phyloP scores from a whole-genome alignment of 331 rosid genomes.

The Stylosanthes scabra region DNA sequence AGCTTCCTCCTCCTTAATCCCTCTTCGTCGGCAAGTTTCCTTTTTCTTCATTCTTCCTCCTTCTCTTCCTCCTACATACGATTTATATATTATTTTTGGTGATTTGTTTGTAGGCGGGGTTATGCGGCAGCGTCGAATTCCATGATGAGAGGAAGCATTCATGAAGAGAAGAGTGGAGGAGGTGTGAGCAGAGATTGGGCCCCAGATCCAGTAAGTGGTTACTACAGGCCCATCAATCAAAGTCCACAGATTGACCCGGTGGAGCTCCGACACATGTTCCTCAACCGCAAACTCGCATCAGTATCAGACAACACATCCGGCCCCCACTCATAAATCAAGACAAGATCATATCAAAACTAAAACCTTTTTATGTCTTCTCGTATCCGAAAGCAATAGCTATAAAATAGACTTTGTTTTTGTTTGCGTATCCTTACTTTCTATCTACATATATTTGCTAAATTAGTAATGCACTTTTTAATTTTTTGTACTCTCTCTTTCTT shows the following conservation, averaged over 20 bases:
- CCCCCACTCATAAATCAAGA: no score
- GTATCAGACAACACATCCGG: background rate
- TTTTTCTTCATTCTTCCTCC: background rate
- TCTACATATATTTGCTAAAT: background rate
- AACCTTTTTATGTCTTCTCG: background rate
- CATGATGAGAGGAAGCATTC: conserved; percentile 32
- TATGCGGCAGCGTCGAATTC: conserved; percentile 37
- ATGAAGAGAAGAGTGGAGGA: conserved; percentile 24
- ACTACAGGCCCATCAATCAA: conserved; percentile 52
- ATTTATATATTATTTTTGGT: no score
- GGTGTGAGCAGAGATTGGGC: conserved; percentile 47
- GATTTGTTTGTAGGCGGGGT: conserved; percentile 41
- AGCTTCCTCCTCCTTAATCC: conserved; percentile 4
- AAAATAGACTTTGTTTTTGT: no score
- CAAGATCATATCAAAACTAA: background rate
- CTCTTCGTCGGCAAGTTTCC: conserved; percentile 34
- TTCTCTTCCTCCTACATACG: no score
- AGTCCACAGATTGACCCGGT: conserved; percentile 52
- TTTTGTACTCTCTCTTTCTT: background rate
- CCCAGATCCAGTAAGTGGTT: conserved; percentile 63
- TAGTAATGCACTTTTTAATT: background rate
- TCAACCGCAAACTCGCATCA: conserved; percentile 45
- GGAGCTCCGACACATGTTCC: conserved; percentile 56
- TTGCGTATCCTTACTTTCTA: background rate
- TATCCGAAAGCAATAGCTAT: background rate